These are phyloP conservation scores for Scutellaria baicalensis DNA, from an alignment of 257 asterid species.

Conservation along the genomic window DNA sequence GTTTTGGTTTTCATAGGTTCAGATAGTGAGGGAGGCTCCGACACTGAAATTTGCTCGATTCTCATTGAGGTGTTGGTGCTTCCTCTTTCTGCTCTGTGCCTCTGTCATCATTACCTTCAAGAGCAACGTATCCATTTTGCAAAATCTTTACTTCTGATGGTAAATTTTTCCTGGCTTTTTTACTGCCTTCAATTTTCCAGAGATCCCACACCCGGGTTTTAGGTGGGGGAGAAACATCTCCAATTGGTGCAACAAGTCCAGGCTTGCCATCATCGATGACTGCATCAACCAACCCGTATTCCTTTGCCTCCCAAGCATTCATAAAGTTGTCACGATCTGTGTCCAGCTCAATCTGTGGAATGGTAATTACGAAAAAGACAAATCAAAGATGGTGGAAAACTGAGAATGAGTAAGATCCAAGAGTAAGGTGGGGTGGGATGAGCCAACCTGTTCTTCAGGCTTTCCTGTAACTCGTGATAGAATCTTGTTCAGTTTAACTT, in stretches of 20 bases:
- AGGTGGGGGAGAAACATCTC: constrained; percentile 65
- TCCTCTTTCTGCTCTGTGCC: constrained; percentile 43
- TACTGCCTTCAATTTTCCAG: constrained; percentile 65
- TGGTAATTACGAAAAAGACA: background rate
- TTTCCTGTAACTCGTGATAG: constrained; percentile 79
- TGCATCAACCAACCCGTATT: constrained; percentile 79
- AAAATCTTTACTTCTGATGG: constrained; percentile 63
- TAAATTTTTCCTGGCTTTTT: constrained; percentile 46
- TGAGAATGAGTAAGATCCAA: background rate
- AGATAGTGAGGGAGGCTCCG: background rate
- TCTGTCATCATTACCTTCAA: constrained; percentile 25
- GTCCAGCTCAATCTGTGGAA: constrained; percentile 57
- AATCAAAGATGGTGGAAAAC: background rate
- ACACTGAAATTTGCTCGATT: background rate
- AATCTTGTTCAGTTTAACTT: constrained; percentile 75
- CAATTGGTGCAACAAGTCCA: constrained; percentile 82
- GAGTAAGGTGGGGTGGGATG: background rate
- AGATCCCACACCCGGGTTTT: constrained; percentile 56
- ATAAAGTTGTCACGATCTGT: constrained; percentile 81
- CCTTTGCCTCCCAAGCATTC: constrained; percentile 96
- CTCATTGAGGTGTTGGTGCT: constrained; percentile 36
- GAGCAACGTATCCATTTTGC: constrained; percentile 31
- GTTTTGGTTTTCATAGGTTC: background rate
- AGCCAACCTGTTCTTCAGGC: constrained; percentile 69
- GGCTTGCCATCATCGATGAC: constrained; percentile 94